Percentiles rank a stretch among this genome's conserved stretches.
These are phyloP conservation scores for Raddia guianensis DNA, from an alignment of 176 grass and related monocot species.

Conservation along the genomic window DNA sequence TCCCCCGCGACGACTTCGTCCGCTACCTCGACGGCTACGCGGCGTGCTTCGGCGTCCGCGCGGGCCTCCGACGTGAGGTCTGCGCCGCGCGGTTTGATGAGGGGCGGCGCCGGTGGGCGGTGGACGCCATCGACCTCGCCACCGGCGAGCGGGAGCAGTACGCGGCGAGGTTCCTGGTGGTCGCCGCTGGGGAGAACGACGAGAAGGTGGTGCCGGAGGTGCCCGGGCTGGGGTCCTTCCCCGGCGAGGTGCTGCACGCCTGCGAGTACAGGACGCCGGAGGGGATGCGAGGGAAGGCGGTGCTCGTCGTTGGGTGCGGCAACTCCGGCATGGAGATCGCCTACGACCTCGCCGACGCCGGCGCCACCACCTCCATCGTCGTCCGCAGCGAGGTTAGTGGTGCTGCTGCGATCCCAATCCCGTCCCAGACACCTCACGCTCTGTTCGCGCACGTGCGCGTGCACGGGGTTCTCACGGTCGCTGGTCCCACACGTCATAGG, in stretches of 20 bases:
- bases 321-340: constrained; percentile 98
- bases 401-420: too few relatives aligned
- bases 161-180: constrained; percentile 56
- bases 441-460: too few relatives aligned
- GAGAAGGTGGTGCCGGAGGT: constrained; percentile 66
- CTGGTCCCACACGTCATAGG: background rate
- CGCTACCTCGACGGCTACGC: constrained; percentile 79
- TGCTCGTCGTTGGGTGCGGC: constrained; percentile 78
- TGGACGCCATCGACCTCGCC: constrained; percentile 44
- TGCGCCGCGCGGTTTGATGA: constrained; percentile 52
- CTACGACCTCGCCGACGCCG: constrained; percentile 59
- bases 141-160: constrained; percentile 39
- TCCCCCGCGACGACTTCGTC: constrained; percentile 56
- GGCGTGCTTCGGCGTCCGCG: constrained; percentile 46
- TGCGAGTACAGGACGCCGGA: constrained; percentile 45
- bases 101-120: constrained; percentile 26
- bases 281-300: constrained; percentile 52
- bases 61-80: constrained; percentile 53
- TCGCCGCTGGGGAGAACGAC: constrained; percentile 76
- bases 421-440: background rate
- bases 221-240: constrained; percentile 59
- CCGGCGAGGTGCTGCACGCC: constrained; percentile 59
- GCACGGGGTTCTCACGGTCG: background rate
- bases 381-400: constrained; percentile 61
- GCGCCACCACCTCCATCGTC: constrained; percentile 59